Evolutionary conservation across 2,329 filamentous ascomycete genomes (phyloP), one percentile per base, ranked within the genome.

Genomic region (Grosmannia penicillata): DNA sequence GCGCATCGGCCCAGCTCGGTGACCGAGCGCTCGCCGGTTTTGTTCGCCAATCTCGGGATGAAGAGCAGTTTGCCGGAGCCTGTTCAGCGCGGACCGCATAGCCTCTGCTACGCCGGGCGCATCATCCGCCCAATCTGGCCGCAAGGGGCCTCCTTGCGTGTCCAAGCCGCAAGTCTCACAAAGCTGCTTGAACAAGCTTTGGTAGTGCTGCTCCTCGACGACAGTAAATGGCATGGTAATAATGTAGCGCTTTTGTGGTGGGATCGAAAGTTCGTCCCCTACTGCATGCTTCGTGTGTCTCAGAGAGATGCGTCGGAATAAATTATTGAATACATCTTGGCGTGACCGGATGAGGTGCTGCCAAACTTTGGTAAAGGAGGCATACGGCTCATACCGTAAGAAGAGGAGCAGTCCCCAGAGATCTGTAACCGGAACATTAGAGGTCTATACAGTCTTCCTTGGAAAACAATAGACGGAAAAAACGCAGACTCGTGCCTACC

Each of bases 161-260:
- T 75, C 67, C 7, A 96, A 56, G 2, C 72, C 76, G 44, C 78
- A 82, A 2, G 73, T 72, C 22, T 76, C 66, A 37, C 76, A 76
- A 72, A 94, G 85, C 44, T 82, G 66, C 34, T 75, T 69, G 52
- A 89, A 86, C 3, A 93, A 57, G 7, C 76, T 72, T 30, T 71
- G 67, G 51, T 96, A 96, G 51, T 93, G 77, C 51, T 95, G 84
- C 52, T 95, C 83, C 53, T 96, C 91, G 10, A 96, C 73, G 0
- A 83, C 75, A 0, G 82, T 91, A 51, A 96, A 93, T 0, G 91
- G 85, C 54, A 94, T 77, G 2, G 81, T 91, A 41, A 96, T 83
- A 10, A 93, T 78, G 45, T 85, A 78, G 9, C 91, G 76, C 51
- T 82, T 87, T 52, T 98, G 91, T 1, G 75, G 66, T 9, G 91